Conservation (phyloP, 2,329 filamentous ascomycete species). For the Trichoderma breve region DNA sequence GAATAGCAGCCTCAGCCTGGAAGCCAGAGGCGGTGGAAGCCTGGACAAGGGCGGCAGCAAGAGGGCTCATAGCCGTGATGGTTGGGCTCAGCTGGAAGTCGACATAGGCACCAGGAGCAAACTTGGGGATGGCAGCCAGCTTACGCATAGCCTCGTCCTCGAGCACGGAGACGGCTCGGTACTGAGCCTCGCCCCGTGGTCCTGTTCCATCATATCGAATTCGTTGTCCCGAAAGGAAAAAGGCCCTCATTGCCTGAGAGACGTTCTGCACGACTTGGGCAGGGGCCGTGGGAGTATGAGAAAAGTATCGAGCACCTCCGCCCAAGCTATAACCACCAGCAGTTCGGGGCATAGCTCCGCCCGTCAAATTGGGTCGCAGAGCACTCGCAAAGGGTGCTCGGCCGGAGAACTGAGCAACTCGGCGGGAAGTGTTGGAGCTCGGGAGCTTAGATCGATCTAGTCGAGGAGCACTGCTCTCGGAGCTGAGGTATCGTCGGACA, state of each 20-base stretch:
- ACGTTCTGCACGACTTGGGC: conserved; percentile 94
- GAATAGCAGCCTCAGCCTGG: conserved; percentile 41
- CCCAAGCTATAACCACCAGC: conserved; percentile 81
- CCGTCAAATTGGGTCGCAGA: conserved; percentile 87
- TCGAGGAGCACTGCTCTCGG: conserved; percentile 34
- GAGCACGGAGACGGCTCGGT: conserved; percentile 70
- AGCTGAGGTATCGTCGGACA: conserved; percentile 53
- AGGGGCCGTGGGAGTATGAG: conserved; percentile 78
- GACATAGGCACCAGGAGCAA: conserved; percentile 72
- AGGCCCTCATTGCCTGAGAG: conserved; percentile 87
- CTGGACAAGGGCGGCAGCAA: conserved; percentile 56
- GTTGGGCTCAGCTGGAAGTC: conserved; percentile 88
- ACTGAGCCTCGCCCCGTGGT: conserved; percentile 71
- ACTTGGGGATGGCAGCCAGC: conserved; percentile 58
- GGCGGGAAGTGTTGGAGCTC: conserved; percentile 48
- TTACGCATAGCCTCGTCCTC: conserved; percentile 71
- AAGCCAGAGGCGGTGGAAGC: conserved; percentile 44
- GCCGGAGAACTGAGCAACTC: conserved; percentile 62
- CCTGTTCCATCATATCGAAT: conserved; percentile 80
- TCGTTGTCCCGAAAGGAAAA: conserved; percentile 87
- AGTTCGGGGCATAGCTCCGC: conserved; percentile 77
- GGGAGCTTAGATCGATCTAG: conserved; percentile 51
- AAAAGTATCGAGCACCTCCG: conserved; percentile 83
- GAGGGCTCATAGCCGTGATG: conserved; percentile 79
- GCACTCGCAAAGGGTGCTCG: conserved; percentile 84